Percentiles rank a stretch among this genome's conserved stretches.
These are phyloP conservation scores for Lophiotrema nucula DNA, from an alignment of 495 filamentous ascomycete genomes.

Conservation along the genomic window DNA sequence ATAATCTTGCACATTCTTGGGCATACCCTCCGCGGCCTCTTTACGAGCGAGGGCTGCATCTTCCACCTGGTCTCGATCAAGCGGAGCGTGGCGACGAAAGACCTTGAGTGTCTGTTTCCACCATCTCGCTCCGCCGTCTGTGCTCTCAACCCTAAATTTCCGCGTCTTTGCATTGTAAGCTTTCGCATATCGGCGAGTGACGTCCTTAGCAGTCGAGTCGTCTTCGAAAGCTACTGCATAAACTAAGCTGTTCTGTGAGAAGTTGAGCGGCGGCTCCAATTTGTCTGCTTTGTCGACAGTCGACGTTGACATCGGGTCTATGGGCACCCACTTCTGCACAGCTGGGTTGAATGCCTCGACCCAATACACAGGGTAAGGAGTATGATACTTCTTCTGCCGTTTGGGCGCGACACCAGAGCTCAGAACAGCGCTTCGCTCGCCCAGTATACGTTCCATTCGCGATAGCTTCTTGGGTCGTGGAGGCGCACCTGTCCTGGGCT, in stretches of 20 bases:
- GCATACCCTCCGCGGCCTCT: slow-evolving; percentile 80
- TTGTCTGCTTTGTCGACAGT: slow-evolving; percentile 70
- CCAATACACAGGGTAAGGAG: slow-evolving; percentile 83
- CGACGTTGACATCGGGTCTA: slow-evolving; percentile 79
- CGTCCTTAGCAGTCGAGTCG: slow-evolving; percentile 71
- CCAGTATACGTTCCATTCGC: slow-evolving; percentile 21
- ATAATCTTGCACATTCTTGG: slow-evolving; percentile 84
- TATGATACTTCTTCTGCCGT: slow-evolving; percentile 51
- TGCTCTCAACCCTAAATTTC: slow-evolving; percentile 69
- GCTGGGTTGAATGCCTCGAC: slow-evolving; percentile 84
- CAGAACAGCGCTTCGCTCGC: slow-evolving; percentile 1
- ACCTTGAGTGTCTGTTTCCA: slow-evolving; percentile 60
- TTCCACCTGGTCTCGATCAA: slow-evolving; percentile 69
- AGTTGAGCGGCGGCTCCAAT: slow-evolving; percentile 77
- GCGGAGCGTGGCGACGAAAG: slow-evolving; percentile 49
- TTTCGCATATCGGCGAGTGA: slow-evolving; percentile 51
- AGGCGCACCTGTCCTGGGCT: slow-evolving; percentile 31
- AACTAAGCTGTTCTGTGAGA: slow-evolving; percentile 67
- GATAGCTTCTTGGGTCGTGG: slow-evolving; percentile 20
- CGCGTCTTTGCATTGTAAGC: slow-evolving; percentile 87
- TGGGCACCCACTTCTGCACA: slow-evolving; percentile 83
- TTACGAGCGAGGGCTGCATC: slow-evolving; percentile 67
- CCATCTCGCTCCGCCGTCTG: slow-evolving; percentile 68
- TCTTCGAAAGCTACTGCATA: slow-evolving; percentile 87
- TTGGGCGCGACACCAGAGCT: slow-evolving; percentile 22